Evolutionary conservation across 345 rosid species (phyloP).

Genomic region (Citrus medica): DNA sequence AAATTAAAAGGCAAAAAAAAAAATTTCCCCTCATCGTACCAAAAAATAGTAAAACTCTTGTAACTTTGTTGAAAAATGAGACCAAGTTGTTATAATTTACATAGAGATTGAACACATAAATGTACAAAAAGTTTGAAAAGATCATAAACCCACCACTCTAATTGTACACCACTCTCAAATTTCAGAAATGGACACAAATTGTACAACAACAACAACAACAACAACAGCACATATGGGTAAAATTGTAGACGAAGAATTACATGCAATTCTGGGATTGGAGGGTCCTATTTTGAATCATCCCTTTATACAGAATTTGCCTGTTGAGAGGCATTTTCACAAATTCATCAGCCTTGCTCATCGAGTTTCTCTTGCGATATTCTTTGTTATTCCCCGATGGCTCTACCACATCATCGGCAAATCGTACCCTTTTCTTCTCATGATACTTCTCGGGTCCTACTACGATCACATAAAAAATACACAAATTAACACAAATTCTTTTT

Average conservation of each 20-base stretch:
- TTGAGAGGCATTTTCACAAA: slow-evolving; percentile 36
- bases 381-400: slow-evolving; percentile 65
- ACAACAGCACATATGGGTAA: too few relatives aligned
- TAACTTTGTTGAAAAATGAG: too few relatives aligned
- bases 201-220: too few relatives aligned
- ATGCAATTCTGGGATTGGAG: slow-evolving; percentile 9
- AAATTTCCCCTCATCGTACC: too few relatives aligned
- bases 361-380: slow-evolving; percentile 42
- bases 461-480: background rate
- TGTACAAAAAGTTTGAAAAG: too few relatives aligned
- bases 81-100: too few relatives aligned
- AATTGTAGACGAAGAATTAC: background rate
- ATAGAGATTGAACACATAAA: too few relatives aligned
- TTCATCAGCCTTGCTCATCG: background rate
- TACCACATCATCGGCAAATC: slow-evolving; percentile 77
- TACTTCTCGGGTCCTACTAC: slow-evolving; percentile 9
- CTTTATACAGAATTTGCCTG: slow-evolving; percentile 45
- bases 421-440: slow-evolving; percentile 52
- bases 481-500: background rate
- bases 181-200: background rate
- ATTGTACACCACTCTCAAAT: too few relatives aligned
- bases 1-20: too few relatives aligned
- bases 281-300: slow-evolving; percentile 25
- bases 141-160: background rate
- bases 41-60: too few relatives aligned